Percentiles rank a stretch among this genome's conserved stretches.
These are phyloP conservation scores for Phytophthora ohioensis DNA, from an alignment of 352 stramenopile genomes.

Conservation along the genomic window DNA sequence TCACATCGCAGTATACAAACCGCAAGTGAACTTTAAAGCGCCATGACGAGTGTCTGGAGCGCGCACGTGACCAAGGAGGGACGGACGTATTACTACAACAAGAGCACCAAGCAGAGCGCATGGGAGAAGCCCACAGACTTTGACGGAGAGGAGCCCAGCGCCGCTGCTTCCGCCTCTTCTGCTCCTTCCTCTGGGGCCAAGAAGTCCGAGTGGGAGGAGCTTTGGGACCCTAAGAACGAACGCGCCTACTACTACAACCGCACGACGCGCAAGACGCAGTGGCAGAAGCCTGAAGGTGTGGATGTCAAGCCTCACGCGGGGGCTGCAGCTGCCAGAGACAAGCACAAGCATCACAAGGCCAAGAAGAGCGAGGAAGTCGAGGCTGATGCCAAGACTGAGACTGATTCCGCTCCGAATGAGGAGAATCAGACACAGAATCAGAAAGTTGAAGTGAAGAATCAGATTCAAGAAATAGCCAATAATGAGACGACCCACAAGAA, in stretches of 20 bases:
- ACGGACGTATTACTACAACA: conserved; percentile 91
- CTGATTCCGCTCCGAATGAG: not conserved
- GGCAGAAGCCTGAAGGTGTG: conserved; percentile 77
- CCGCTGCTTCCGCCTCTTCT: conserved; percentile 3
- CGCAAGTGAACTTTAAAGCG: conserved; percentile 4
- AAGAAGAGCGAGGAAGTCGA: conserved; percentile 30
- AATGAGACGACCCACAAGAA: conserved; percentile 27
- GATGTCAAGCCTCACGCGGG: conserved; percentile 76
- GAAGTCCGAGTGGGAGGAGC: conserved; percentile 82
- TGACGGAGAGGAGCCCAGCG: conserved; percentile 53
- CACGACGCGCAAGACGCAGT: conserved; percentile 81
- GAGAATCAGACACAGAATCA: conserved; percentile 25
- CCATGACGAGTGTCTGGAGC: conserved; percentile 72
- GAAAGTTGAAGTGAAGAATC: conserved; percentile 14
- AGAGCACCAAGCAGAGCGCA: conserved; percentile 85
- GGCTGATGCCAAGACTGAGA: conserved; percentile 5
- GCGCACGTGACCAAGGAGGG: conserved; percentile 89
- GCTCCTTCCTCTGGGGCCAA: conserved; percentile 20
- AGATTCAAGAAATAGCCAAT: not conserved
- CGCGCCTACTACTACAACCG: conserved; percentile 91
- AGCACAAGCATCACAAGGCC: conserved; percentile 41
- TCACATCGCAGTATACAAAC: conserved; percentile 3
- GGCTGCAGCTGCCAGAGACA: conserved; percentile 14
- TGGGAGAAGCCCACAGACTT: conserved; percentile 88
- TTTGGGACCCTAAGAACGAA: conserved; percentile 89